Conservation (phyloP, 305 asterid genomes). For the Solanum hybrid region DNA sequence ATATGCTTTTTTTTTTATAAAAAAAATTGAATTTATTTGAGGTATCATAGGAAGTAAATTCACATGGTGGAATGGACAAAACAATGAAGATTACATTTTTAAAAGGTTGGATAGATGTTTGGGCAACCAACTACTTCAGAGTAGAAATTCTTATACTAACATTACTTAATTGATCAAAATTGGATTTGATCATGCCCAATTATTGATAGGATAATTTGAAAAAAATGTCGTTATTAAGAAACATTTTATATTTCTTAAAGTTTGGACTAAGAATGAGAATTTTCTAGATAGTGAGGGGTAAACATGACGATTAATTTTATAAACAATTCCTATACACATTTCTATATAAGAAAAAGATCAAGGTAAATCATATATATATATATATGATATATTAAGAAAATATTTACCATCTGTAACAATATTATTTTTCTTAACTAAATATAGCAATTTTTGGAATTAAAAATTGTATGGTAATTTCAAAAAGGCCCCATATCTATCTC, state of each 20-base stretch:
- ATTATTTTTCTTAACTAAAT: not conserved
- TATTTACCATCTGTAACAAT: not conserved
- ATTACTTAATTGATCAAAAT: not conserved
- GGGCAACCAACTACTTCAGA: not conserved
- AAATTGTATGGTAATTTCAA: not conserved
- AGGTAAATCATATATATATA: not conserved
- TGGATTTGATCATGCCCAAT: too few species aligned
- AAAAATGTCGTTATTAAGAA: too few species aligned
- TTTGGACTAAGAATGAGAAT: too few species aligned
- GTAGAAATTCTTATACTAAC: not conserved
- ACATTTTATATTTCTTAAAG: too few species aligned
- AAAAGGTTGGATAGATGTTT: not conserved
- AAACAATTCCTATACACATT: too few species aligned
- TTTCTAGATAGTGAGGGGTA: too few species aligned
- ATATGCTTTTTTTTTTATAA: not conserved
- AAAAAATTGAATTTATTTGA: not conserved
- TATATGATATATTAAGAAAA: too few species aligned
- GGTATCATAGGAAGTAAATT: not conserved
- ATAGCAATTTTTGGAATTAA: not conserved
- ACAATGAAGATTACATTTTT: not conserved
- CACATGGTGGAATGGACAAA: not conserved
- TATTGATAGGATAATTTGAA: too few species aligned
- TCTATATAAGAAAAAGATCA: too few species aligned
- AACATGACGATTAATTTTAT: too few species aligned
- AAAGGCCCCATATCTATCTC: not conserved